These are phyloP conservation scores for Gentiana dahurica DNA, from an alignment of 257 asterid genomes.

Conservation along the genomic window DNA sequence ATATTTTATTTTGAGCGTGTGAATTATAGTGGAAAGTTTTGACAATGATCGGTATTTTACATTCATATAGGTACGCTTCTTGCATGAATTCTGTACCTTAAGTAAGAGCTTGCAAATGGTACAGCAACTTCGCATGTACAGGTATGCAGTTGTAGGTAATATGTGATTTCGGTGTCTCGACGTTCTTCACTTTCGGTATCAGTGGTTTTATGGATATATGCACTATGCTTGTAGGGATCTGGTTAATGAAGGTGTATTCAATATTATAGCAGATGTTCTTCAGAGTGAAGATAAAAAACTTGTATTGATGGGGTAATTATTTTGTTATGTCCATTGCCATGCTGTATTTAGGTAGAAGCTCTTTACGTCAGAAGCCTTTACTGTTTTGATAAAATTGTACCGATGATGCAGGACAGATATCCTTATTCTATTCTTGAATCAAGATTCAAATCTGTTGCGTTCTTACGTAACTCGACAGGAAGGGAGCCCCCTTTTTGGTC, in stretches of 20 bases:
- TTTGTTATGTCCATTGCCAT: conserved; percentile 3
- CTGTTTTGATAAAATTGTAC: conserved; percentile 21
- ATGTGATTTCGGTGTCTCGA: not conserved
- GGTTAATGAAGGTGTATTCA: conserved; percentile 79
- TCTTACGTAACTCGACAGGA: conserved; percentile 62
- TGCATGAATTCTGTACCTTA: conserved; percentile 85
- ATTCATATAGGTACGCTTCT: conserved; percentile 52
- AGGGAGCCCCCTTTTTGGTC: conserved; percentile 63
- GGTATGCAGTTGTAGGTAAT: conserved; percentile 28
- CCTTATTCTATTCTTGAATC: conserved; percentile 71
- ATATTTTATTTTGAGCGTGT: too few species aligned
- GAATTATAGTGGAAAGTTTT: not conserved
- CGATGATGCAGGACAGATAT: conserved; percentile 91
- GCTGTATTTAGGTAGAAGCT: not conserved
- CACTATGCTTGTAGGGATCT: conserved; percentile 64
- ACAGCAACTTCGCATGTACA: conserved; percentile 79
- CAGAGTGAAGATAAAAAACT: conserved; percentile 78
- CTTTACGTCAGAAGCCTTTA: conserved; percentile 7
- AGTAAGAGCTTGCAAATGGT: conserved; percentile 95
- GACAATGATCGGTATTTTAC: not conserved
- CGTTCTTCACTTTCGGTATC: not conserved
- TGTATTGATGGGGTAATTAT: conserved; percentile 79
- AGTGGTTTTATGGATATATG: conserved; percentile 1
- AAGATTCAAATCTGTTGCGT: conserved; percentile 79
- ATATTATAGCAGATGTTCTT: conserved; percentile 62